Conservation (phyloP, 73 alveolate species). For the Paramecium primaurelia region DNA sequence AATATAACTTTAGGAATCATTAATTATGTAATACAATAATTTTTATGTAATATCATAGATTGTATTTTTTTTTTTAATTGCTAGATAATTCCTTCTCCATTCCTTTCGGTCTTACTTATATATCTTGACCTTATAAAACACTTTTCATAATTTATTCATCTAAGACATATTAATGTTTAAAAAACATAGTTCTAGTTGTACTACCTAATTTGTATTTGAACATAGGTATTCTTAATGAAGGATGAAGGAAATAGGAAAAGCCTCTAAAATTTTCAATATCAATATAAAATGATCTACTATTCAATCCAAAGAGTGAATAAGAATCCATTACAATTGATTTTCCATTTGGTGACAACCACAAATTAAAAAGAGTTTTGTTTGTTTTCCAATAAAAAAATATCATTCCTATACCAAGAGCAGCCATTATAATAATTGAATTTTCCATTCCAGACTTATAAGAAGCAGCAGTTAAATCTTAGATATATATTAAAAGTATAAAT, state of each 20-base stretch:
- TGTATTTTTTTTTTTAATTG: not conserved
- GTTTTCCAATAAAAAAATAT: not conserved
- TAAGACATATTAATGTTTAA: not conserved
- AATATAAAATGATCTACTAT: not conserved
- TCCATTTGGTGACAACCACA: slow-evolving; percentile 1
- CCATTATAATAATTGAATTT: not conserved
- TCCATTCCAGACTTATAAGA: not conserved
- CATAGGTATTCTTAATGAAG: slow-evolving; percentile 15
- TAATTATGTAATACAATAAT: not conserved
- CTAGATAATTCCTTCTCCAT: not conserved
- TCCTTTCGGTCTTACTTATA: not conserved
- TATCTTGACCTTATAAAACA: not conserved
- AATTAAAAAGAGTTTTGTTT: not conserved
- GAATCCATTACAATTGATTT: not conserved
- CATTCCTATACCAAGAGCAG: not conserved
- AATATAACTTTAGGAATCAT: not conserved
- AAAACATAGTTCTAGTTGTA: not conserved
- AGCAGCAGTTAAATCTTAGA: not conserved
- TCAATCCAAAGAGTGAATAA: not conserved
- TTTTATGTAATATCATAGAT: not conserved
- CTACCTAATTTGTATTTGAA: not conserved
- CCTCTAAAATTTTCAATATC: not conserved
- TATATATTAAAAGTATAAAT: not conserved
- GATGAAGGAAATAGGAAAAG: not conserved
- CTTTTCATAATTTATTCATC: not conserved